Percentiles rank a stretch among this genome's conserved stretches.
These are phyloP conservation scores for Arthrinium phaeospermum DNA, from an alignment of 2,329 filamentous ascomycete genomes.

Conservation along the genomic window DNA sequence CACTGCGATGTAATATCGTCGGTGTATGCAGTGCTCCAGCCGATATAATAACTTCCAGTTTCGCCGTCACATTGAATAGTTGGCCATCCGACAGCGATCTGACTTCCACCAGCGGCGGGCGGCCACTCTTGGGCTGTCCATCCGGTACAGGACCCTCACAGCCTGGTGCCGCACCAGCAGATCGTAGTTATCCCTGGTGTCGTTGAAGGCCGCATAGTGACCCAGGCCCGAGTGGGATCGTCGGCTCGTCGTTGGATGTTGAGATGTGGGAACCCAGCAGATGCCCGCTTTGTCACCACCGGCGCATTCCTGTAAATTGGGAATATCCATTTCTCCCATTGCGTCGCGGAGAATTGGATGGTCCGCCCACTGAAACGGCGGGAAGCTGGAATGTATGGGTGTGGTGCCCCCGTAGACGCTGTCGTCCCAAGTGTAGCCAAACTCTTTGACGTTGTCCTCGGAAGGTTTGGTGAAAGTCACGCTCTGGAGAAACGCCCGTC, in stretches of 20 bases:
- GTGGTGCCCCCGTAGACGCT: constrained; percentile 39
- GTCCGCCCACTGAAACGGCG: constrained; percentile 40
- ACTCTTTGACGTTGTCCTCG: constrained; percentile 33
- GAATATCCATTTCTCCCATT: constrained; percentile 35
- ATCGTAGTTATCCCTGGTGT: constrained; percentile 33
- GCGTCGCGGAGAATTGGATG: constrained; percentile 28
- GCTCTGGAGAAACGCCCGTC: constrained; percentile 29
- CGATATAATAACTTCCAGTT: constrained; percentile 44
- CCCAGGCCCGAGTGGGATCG: constrained; percentile 40
- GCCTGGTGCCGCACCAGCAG: constrained; percentile 38
- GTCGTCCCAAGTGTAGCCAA: constrained; percentile 41
- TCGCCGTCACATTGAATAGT: constrained; percentile 32
- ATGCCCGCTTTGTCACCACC: constrained; percentile 39
- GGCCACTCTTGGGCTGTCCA: background rate
- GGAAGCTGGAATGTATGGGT: constrained; percentile 40
- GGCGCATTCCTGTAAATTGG: constrained; percentile 33
- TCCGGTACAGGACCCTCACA: constrained; percentile 28
- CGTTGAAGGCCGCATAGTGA: constrained; percentile 36
- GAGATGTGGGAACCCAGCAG: constrained; percentile 40
- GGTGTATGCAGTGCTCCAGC: constrained; percentile 45
- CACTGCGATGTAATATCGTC: constrained; percentile 50
- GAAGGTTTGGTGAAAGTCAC: constrained; percentile 39
- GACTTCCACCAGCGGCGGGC: constrained; percentile 9
- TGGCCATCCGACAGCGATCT: constrained; percentile 2
- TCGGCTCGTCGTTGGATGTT: constrained; percentile 36